Evolutionary conservation across 768 basidiomycete genomes (phyloP).

Genomic region (Lactifluus pinguis): DNA sequence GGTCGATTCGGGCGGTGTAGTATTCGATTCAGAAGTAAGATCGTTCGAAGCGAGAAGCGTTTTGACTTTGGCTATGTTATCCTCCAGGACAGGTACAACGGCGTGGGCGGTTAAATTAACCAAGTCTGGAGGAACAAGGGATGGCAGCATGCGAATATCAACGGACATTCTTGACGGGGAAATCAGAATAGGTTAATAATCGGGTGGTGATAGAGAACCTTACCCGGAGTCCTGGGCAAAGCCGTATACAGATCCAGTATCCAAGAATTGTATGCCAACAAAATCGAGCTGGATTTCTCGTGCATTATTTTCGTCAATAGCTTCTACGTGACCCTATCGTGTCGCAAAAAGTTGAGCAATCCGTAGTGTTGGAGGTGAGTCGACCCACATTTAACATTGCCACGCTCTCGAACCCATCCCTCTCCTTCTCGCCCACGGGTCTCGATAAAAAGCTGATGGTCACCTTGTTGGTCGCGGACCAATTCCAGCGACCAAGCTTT

Average conservation of each 20-base stretch:
- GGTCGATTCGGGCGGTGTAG: constrained; percentile 29
- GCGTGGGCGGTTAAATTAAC: constrained; percentile 14
- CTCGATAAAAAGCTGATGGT: constrained; percentile 62
- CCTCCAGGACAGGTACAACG: constrained; percentile 12
- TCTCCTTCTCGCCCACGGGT: constrained; percentile 30
- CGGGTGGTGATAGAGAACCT: constrained; percentile 16
- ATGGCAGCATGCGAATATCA: constrained; percentile 6
- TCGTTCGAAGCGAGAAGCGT: constrained; percentile 1
- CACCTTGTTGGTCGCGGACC: constrained; percentile 54
- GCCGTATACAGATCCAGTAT: constrained; percentile 70
- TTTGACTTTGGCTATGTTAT: constrained; percentile 9
- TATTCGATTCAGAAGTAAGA: constrained; percentile 6
- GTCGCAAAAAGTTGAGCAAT: constrained; percentile 1
- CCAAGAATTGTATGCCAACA: constrained; percentile 66
- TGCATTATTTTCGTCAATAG: constrained; percentile 41
- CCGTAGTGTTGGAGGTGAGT: not conserved
- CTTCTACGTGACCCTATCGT: constrained; percentile 59
- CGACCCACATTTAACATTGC: constrained; percentile 56
- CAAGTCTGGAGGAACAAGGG: constrained; percentile 7
- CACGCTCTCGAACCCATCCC: constrained; percentile 33
- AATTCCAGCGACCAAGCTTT: constrained; percentile 55
- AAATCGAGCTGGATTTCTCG: constrained; percentile 64
- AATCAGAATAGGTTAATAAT: not conserved
- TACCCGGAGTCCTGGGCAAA: constrained; percentile 59
- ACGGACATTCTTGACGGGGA: not conserved